Evolutionary conservation across 2,329 filamentous ascomycete genomes (phyloP).

Genomic region (Neobulgaria alba): DNA sequence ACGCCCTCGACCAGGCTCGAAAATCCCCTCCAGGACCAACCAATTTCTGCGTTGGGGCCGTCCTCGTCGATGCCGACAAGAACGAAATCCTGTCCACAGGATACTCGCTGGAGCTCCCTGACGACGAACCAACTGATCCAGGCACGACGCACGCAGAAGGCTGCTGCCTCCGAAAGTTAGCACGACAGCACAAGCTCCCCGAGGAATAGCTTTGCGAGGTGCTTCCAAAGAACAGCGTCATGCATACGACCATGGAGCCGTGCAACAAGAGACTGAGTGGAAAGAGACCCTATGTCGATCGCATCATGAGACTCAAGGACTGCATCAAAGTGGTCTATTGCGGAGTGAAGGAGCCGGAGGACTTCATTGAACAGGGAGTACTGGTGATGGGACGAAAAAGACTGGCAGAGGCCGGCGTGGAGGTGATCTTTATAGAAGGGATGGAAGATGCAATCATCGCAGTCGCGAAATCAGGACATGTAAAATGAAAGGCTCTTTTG

Average conservation of each 20-base stretch:
- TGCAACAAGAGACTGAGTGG: conserved; percentile 65
- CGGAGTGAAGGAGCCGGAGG: conserved; percentile 62
- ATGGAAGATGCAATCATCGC: conserved; percentile 69
- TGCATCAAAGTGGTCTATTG: conserved; percentile 68
- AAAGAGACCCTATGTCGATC: conserved; percentile 66
- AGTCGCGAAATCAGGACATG: conserved; percentile 78
- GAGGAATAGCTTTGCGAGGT: conserved; percentile 45
- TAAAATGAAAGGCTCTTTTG: conserved; percentile 3
- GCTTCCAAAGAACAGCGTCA: conserved; percentile 44
- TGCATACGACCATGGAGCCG: conserved; percentile 91
- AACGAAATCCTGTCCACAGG: conserved; percentile 64
- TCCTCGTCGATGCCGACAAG: conserved; percentile 54
- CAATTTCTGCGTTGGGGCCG: conserved; percentile 87
- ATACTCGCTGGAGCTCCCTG: conserved; percentile 73
- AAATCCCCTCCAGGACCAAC: conserved; percentile 75
- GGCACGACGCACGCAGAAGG: conserved; percentile 95
- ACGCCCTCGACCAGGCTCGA: conserved; percentile 63
- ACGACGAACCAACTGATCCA: conserved; percentile 9
- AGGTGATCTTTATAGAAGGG: conserved; percentile 62
- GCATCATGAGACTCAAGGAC: conserved; percentile 50
- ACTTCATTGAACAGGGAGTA: conserved; percentile 69
- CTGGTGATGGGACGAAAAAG: conserved; percentile 38
- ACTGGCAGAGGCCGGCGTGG: conserved; percentile 53
- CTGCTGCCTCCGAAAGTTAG: conserved; percentile 70
- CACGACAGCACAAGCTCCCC: conserved; percentile 35